These are phyloP conservation scores for Ceratobasidium sp. DNA, from an alignment of 1,284 basidiomycete species.

Conservation along the genomic window DNA sequence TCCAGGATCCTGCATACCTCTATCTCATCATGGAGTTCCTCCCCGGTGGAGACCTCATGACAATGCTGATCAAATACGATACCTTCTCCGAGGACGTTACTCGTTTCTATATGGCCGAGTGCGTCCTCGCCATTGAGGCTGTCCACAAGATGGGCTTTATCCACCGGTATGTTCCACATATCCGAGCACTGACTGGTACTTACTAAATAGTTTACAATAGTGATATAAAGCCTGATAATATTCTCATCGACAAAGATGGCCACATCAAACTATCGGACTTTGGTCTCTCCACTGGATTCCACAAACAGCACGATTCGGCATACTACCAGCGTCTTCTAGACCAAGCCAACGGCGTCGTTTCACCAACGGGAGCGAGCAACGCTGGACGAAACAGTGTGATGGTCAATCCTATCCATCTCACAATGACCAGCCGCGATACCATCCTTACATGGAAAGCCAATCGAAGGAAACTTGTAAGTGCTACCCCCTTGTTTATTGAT, in stretches of 20 bases:
- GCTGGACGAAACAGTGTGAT: conserved; percentile 88
- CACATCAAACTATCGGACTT: conserved; percentile 99
- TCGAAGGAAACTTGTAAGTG: conserved; percentile 91
- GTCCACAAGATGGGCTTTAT: conserved; percentile 96
- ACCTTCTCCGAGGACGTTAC: conserved; percentile 97
- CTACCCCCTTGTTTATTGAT: conserved; percentile 63
- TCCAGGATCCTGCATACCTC: conserved; percentile 90
- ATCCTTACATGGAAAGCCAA: conserved; percentile 99
- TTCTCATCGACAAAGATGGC: conserved; percentile 94
- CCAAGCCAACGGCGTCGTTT: no score
- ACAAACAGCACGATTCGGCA: conserved; percentile 93
- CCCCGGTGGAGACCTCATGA: conserved; percentile 95
- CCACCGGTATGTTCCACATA: no score
- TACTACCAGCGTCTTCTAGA: conserved; percentile 48
- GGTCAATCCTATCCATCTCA: conserved; percentile 95
- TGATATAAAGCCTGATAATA: conserved; percentile 75
- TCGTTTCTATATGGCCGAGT: conserved; percentile 94
- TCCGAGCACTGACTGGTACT: conserved; percentile 93
- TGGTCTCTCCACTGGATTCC: conserved; percentile 97
- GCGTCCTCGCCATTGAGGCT: conserved; percentile 93
- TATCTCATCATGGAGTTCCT: conserved; percentile 99
- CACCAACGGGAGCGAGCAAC: conserved; percentile 85
- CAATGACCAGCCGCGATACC: conserved; percentile 92
- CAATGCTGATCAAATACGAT: conserved; percentile 94
- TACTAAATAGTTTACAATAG: not conserved